phyloP scores from a whole-genome alignment of 345 rosid genomes.

The Arabis hirsuta region DNA sequence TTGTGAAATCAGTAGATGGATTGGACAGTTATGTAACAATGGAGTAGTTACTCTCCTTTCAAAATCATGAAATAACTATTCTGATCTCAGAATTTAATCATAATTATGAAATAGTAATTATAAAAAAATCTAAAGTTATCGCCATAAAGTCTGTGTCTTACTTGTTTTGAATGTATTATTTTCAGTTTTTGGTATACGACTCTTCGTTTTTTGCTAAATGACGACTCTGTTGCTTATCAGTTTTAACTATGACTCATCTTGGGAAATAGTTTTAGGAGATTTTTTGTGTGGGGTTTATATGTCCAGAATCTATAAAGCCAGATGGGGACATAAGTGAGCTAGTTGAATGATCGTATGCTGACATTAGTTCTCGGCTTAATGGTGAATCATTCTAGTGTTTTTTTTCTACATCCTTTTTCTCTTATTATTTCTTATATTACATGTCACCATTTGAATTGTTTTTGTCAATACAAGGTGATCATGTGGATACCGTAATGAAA shows the following conservation, averaged over 20 bases:
- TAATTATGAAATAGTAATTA: not conserved
- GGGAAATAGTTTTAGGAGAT: not conserved
- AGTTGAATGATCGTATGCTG: not conserved
- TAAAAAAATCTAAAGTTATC: not conserved
- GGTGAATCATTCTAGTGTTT: not conserved
- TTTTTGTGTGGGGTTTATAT: conserved; percentile 1
- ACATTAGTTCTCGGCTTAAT: too few species aligned
- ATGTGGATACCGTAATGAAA: conserved; percentile 1
- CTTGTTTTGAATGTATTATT: not conserved
- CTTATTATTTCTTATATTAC: not conserved
- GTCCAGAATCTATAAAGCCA: conserved; percentile 1
- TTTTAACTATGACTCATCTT: not conserved
- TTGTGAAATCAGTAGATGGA: too few species aligned
- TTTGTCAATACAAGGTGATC: not conserved
- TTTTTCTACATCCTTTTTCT: not conserved
- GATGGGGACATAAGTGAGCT: conserved; percentile 18
- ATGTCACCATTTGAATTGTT: conserved; percentile 15
- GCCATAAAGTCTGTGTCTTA: not conserved
- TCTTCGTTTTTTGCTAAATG: not conserved
- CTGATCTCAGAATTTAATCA: too few species aligned
- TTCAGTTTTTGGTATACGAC: not conserved
- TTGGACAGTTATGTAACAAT: too few species aligned
- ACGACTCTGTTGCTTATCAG: not conserved
- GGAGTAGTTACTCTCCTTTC: too few species aligned
- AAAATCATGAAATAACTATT: too few species aligned